These are phyloP conservation scores for Vitis rotundifolia DNA, from an alignment of 164 flowering plant species.

Conservation along the genomic window DNA sequence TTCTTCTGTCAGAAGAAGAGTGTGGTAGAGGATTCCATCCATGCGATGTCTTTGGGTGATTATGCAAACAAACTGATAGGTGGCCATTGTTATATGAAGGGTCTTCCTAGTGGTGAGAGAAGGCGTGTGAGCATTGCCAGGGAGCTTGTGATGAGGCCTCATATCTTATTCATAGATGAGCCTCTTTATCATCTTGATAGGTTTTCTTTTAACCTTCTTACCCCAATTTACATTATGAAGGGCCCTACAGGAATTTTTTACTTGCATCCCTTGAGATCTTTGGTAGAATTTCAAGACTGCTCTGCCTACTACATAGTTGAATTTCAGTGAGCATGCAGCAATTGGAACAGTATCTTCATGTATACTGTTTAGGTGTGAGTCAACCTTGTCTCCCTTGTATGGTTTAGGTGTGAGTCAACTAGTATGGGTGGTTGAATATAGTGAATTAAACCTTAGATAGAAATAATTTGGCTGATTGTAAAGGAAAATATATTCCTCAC, in stretches of 20 bases:
- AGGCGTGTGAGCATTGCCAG: conserved; percentile 95
- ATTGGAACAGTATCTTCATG: too few species aligned
- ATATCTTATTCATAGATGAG: conserved; percentile 85
- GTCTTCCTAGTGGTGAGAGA: conserved; percentile 89
- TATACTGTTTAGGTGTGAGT: too few species aligned
- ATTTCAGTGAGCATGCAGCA: neutral
- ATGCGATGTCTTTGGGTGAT: conserved; percentile 90
- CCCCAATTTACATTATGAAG: neutral
- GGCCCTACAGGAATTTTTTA: neutral
- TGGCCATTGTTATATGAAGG: conserved; percentile 92
- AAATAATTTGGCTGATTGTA: too few species aligned
- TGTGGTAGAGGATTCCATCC: conserved; percentile 93
- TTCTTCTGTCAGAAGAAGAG: conserved; percentile 77
- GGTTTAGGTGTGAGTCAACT: too few species aligned
- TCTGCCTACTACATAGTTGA: neutral
- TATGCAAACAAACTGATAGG: conserved; percentile 91
- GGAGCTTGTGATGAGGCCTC: conserved; percentile 98
- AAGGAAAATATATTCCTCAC: too few species aligned
- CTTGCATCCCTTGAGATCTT: neutral
- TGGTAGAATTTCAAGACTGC: neutral
- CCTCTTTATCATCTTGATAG: conserved; percentile 99
- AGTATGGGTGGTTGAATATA: too few species aligned
- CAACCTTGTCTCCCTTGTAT: too few species aligned
- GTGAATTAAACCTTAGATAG: too few species aligned
- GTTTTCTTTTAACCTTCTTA: conserved; percentile 26